These are phyloP conservation scores for Rhodomyrtus psidioides DNA, from an alignment of 441 rosid species.

Conservation along the genomic window DNA sequence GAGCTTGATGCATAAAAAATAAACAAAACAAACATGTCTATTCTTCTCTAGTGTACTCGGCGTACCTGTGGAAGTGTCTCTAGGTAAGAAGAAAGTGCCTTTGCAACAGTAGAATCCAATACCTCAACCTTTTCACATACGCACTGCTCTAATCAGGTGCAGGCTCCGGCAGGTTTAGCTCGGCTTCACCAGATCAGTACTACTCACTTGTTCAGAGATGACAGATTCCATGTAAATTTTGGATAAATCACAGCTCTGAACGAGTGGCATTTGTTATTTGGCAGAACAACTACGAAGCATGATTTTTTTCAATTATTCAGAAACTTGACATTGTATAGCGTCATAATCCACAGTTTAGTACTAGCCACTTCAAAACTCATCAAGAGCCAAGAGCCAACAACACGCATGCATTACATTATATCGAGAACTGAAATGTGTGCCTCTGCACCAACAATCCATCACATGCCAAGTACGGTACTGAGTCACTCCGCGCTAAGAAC, in stretches of 20 bases:
- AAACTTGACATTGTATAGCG: background rate
- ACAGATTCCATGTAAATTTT: background rate
- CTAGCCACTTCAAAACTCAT: background rate
- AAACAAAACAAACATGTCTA: background rate
- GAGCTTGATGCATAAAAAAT: background rate
- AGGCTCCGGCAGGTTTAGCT: background rate
- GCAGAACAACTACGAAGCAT: background rate
- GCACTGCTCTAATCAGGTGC: background rate
- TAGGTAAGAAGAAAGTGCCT: background rate
- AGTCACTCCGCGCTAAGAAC: constrained; percentile 47
- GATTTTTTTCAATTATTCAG: background rate
- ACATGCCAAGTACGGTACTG: background rate
- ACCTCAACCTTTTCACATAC: background rate
- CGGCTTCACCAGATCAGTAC: background rate
- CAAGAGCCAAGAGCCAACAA: background rate
- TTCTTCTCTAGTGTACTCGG: background rate
- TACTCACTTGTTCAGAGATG: background rate
- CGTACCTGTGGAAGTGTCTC: background rate
- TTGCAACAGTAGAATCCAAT: background rate
- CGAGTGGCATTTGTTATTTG: background rate
- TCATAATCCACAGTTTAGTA: background rate
- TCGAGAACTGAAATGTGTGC: background rate
- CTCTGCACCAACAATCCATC: background rate
- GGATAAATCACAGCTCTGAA: background rate
- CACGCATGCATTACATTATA: background rate